Evolutionary conservation across 768 basidiomycete genomes (phyloP), one percentile per base, ranked within the genome.

Genomic region (Leucosporidium yakuticum): DNA sequence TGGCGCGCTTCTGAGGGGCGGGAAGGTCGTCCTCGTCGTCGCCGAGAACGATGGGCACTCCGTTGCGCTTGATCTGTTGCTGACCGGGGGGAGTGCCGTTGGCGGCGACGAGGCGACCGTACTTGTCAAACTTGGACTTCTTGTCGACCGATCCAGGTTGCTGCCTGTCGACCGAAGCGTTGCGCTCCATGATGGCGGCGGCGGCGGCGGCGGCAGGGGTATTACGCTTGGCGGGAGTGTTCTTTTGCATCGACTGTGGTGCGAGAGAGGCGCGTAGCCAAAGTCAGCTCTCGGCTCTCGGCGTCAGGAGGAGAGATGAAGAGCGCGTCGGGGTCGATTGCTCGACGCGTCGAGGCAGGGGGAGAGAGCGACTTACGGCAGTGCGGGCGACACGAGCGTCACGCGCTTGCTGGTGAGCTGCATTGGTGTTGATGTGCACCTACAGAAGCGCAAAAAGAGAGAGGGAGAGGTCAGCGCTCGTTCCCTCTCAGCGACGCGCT

Each of bases 51-150:
- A 53, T 25, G 27, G 39, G 29, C 20, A 20, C 39, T 23, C 3
- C 34, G 29, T 36, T 57, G 31, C 15, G 29, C 55, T 57, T 57
- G 29, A 27, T 23, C 27, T 54, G 25, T 15, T 27, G 6, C 27
- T 54, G 27, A 31, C 53, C 27, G 27, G 53, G 15, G 27, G 53
- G 20, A 20, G 31, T 25, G 27, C 53, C 53, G 39, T 54, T 54
- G 53, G 29, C 39, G 39, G 53, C 53, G 14, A 31, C 27, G 53
- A 19, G 53, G 11, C 53, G 25, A 15, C 53, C 27, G 39, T 54
- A 17, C 25, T 54, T 54, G 50, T 49, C 62, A 27, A 70, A 21
- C 21, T 39, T 54, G 36, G 69, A 65, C 63, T 70, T 70, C 62
- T 67, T 63, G 62, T 70, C 69, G 59, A 61, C 57, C 25, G n/a